These are phyloP conservation scores for Globisporangium uncinulatum DNA, from an alignment of 352 stramenopile species.

Conservation along the genomic window DNA sequence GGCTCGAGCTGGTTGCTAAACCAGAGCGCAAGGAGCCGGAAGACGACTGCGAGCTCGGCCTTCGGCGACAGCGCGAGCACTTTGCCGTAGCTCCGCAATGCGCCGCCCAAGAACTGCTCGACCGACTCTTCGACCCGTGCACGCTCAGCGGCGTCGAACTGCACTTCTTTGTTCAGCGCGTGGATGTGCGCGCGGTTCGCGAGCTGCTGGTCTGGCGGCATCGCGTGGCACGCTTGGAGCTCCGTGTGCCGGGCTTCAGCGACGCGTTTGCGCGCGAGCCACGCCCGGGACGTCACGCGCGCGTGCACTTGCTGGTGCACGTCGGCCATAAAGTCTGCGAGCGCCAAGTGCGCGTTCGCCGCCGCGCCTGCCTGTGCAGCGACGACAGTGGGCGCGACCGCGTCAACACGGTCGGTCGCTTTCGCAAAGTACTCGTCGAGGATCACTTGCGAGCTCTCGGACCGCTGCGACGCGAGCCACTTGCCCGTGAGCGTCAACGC, in stretches of 20 bases:
- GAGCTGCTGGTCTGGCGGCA: conserved; percentile 45
- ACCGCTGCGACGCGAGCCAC: conserved; percentile 92
- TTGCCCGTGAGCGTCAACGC: conserved; percentile 80
- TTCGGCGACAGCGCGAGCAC: conserved; percentile 45
- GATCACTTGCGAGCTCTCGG: conserved; percentile 89
- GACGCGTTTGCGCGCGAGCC: conserved; percentile 78
- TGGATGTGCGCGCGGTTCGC: conserved; percentile 70
- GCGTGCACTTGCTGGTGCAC: conserved; percentile 87
- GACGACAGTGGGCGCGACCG: conserved; percentile 28
- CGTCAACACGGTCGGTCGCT: conserved; percentile 59
- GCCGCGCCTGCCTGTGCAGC: conserved; percentile 39
- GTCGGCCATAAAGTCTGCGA: conserved; percentile 89
- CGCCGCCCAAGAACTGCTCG: conserved; percentile 81
- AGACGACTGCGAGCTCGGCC: conserved; percentile 87
- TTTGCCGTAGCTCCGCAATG: conserved; percentile 85
- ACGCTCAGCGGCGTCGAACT: conserved; percentile 86
- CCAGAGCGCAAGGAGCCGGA: conserved; percentile 92
- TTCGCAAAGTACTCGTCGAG: conserved; percentile 90
- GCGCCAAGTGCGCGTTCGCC: conserved; percentile 76
- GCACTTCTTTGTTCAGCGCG: conserved; percentile 79
- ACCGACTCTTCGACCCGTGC: conserved; percentile 82
- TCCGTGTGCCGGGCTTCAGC: conserved; percentile 62
- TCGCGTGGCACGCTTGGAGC: conserved; percentile 52
- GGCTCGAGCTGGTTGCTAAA: conserved; percentile 85
- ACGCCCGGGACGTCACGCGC: conserved; percentile 86